Percentiles rank a stretch among this genome's conserved stretches.
Evolutionary conservation across 441 rosid species (phyloP).

Genomic region (Jatropha multifida): DNA sequence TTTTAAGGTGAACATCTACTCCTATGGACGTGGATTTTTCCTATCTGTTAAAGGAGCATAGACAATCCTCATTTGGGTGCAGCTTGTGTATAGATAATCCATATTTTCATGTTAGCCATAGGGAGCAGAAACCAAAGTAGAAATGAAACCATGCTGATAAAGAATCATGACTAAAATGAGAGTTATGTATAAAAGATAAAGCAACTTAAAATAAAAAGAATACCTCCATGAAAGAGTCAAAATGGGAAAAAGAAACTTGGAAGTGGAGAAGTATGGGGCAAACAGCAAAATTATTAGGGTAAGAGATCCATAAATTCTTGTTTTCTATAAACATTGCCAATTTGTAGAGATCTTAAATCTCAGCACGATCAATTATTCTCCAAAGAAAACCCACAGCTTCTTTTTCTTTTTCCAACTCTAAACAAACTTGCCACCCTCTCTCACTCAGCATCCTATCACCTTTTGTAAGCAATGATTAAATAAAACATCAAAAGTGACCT

Average conservation of each 20-base stretch:
- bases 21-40: neutral
- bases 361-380: neutral
- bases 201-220: neutral
- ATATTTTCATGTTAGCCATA: neutral
- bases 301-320: neutral
- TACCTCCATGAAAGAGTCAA: neutral
- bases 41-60: slow-evolving; percentile 1
- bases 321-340: neutral
- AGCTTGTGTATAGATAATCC: neutral
- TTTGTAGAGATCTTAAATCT: neutral
- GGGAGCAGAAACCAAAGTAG: neutral
- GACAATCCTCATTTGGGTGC: neutral
- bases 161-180: neutral
- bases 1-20: slow-evolving; percentile 6
- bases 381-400: neutral
- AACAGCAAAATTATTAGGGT: neutral
- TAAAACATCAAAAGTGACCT: neutral
- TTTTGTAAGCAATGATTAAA: slow-evolving; percentile 11
- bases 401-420: neutral
- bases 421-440: neutral
- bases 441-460: neutral
- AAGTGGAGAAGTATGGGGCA: neutral
- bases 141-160: neutral
- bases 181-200: neutral
- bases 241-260: slow-evolving; percentile 1